These are phyloP conservation scores for Phoenix dactylifera DNA, from an alignment of 176 grass and related monocot genomes.

Conservation along the genomic window DNA sequence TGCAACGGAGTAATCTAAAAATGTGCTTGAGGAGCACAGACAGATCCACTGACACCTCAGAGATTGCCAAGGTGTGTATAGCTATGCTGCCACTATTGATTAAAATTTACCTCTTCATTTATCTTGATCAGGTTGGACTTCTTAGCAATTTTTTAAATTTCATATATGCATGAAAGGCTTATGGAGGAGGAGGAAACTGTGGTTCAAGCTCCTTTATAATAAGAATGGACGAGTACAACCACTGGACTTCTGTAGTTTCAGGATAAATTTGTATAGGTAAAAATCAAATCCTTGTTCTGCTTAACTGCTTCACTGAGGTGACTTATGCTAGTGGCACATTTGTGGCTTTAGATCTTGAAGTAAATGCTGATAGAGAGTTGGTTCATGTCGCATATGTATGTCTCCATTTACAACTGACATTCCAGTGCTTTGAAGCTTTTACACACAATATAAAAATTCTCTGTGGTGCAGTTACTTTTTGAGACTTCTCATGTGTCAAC, in stretches of 20 bases:
- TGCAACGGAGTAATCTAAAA: conserved; percentile 66
- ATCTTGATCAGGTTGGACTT: no score
- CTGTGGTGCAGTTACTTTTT: no score
- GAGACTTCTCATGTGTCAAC: no score
- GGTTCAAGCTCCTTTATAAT: conserved; percentile 71
- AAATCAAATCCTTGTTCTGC: no score
- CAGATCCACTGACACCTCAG: conserved; percentile 41
- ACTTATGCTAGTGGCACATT: no score
- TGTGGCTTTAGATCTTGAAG: no score
- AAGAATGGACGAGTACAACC: conserved; percentile 88
- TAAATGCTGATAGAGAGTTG: no score
- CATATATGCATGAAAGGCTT: conserved; percentile 31
- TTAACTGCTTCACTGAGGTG: no score
- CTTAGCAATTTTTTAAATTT: background rate
- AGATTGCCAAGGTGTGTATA: conserved; percentile 55
- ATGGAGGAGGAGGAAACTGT: conserved; percentile 65
- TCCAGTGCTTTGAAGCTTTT: no score
- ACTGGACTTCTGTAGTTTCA: conserved; percentile 47
- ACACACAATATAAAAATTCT: no score
- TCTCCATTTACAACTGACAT: no score
- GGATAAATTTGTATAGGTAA: background rate
- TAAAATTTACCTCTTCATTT: background rate
- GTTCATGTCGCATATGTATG: no score
- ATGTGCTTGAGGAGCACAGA: conserved; percentile 80
- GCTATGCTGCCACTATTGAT: background rate